Evolutionary conservation across 495 filamentous ascomycete species (phyloP).

Genomic region (Penicillium nucicola): DNA sequence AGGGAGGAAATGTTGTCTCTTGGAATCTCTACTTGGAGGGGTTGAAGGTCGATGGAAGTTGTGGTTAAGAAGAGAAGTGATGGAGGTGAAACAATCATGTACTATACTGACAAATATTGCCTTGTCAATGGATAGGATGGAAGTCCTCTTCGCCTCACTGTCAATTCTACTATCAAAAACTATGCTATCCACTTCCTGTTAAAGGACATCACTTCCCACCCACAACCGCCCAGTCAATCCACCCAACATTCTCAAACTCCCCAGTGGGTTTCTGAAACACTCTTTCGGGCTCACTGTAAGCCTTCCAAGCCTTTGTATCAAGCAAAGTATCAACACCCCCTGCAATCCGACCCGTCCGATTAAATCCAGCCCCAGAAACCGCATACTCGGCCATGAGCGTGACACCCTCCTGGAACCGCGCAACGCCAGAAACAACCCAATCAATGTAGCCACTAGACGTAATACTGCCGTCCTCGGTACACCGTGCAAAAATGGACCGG

Average conservation of each 20-base stretch:
- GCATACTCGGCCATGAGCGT: constrained; percentile 57
- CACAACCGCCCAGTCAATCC: constrained; percentile 48
- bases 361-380: constrained; percentile 53
- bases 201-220: too few relatives aligned
- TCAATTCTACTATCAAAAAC: too few relatives aligned
- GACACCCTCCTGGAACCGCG: constrained; percentile 34
- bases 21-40: constrained; percentile 19
- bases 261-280: constrained; percentile 53
- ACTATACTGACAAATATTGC: too few relatives aligned
- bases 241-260: constrained; percentile 44
- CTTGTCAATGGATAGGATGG: too few relatives aligned
- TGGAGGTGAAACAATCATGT: too few relatives aligned
- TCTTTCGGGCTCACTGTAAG: constrained; percentile 45
- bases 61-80: constrained; percentile 5
- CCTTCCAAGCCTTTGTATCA: constrained; percentile 30
- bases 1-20: not conserved
- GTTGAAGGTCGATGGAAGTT: constrained; percentile 24
- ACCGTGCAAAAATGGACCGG: constrained; percentile 50
- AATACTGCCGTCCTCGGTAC: constrained; percentile 52
- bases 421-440: constrained; percentile 42
- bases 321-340: constrained; percentile 44
- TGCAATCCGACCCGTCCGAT: constrained; percentile 40
- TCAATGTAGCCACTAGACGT: constrained; percentile 50
- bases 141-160: too few relatives aligned
- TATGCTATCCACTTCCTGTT: too few relatives aligned